These are phyloP conservation scores for Aspergillus sparsus DNA, from an alignment of 495 filamentous ascomycete genomes.

Conservation along the genomic window DNA sequence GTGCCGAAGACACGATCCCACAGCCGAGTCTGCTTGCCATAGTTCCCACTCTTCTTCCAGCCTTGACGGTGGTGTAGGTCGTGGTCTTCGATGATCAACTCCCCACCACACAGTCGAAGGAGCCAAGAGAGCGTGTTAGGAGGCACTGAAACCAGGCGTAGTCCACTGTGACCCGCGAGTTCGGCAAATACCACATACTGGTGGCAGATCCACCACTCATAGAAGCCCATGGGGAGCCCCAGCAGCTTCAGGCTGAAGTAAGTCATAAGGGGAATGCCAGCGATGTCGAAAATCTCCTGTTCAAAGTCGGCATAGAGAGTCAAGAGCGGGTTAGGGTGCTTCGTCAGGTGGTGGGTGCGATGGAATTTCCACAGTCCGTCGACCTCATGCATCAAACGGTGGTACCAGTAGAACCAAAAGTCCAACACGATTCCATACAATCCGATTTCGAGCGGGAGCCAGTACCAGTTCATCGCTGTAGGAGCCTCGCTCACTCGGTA, in stretches of 20 bases:
- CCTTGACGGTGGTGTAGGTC: conserved; percentile 48
- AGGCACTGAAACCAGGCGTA: conserved; percentile 39
- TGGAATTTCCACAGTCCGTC: conserved; percentile 44
- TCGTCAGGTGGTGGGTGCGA: conserved; percentile 48
- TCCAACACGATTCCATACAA: conserved; percentile 46
- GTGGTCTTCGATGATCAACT: conserved; percentile 48
- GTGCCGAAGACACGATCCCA: conserved; percentile 49
- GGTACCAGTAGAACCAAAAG: conserved; percentile 52
- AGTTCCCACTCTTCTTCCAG: conserved; percentile 46
- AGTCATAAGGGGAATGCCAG: conserved; percentile 41
- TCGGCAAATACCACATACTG: conserved; percentile 45
- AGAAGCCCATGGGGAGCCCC: conserved; percentile 45
- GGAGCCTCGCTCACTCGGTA: conserved; percentile 23
- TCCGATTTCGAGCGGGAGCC: conserved; percentile 41
- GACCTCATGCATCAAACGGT: conserved; percentile 46
- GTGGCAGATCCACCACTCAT: conserved; percentile 50
- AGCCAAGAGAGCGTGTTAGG: conserved; percentile 41
- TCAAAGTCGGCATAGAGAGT: conserved; percentile 46
- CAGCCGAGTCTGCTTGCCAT: conserved; percentile 46
- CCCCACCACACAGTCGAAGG: conserved; percentile 33
- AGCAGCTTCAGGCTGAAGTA: conserved; percentile 34
- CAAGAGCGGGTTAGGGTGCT: conserved; percentile 46
- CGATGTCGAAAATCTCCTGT: conserved; percentile 49
- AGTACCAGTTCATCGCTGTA: conserved; percentile 29
- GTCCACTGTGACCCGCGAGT: conserved; percentile 41